Percentiles rank a stretch among this genome's conserved stretches.
These are phyloP conservation scores for Dactylonectria macrodidyma DNA, from an alignment of 2,329 filamentous ascomycete species.

Conservation along the genomic window DNA sequence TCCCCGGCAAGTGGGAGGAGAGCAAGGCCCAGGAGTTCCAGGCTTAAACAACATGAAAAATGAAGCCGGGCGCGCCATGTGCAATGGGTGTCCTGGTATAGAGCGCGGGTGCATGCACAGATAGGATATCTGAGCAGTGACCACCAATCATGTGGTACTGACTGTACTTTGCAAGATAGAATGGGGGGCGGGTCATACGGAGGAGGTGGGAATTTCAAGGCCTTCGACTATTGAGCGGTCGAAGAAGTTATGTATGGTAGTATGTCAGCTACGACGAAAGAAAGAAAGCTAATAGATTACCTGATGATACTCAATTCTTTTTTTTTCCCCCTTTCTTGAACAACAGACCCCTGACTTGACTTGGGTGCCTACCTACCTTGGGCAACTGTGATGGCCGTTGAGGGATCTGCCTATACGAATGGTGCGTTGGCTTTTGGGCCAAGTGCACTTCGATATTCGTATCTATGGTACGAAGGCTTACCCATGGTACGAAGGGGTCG, in stretches of 20 bases:
- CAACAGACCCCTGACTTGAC: too few relatives aligned
- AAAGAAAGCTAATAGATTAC: slow-evolving; percentile 49
- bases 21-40: slow-evolving; percentile 74
- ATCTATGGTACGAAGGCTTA: not conserved
- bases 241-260: slow-evolving; percentile 48
- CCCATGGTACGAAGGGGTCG: too few relatives aligned
- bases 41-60: slow-evolving; percentile 56
- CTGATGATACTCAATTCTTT: slow-evolving; percentile 43
- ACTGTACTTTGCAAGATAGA: slow-evolving; percentile 55
- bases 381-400: not conserved
- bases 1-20: slow-evolving; percentile 75
- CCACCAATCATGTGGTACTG: slow-evolving; percentile 48
- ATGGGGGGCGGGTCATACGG: slow-evolving; percentile 42
- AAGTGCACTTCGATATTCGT: not conserved
- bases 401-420: not conserved
- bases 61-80: slow-evolving; percentile 13
- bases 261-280: slow-evolving; percentile 49
- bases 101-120: slow-evolving; percentile 43
- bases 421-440: not conserved
- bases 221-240: slow-evolving; percentile 41
- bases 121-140: slow-evolving; percentile 42
- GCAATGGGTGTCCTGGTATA: slow-evolving; percentile 28
- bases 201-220: slow-evolving; percentile 45
- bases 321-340: not conserved
- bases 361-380: too few relatives aligned